A percentile compares a stretch with the other conserved stretches of the same genome.
These are phyloP conservation scores for Exutisphaerella laricina DNA, from an alignment of 2,329 filamentous ascomycete genomes.

Conservation along the genomic window DNA sequence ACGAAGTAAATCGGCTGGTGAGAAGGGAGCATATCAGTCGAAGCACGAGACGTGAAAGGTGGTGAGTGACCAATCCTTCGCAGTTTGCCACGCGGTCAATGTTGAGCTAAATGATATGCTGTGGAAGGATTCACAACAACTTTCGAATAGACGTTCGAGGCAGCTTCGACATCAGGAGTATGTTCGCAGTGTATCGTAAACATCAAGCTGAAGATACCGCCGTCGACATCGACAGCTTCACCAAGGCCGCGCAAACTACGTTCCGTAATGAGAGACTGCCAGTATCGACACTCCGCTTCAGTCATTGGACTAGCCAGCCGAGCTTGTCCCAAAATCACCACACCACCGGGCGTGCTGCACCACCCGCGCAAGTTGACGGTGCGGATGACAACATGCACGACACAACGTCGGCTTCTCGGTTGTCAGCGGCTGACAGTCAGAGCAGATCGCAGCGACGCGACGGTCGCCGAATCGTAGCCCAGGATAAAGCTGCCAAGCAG, in stretches of 20 bases:
- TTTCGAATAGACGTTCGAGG: background rate
- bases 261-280: background rate
- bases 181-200: background rate
- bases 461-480: too few species aligned
- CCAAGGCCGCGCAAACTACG: background rate
- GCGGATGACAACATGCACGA: background rate
- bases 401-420: background rate
- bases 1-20: background rate
- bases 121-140: background rate
- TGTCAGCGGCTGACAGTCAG: background rate
- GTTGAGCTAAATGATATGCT: background rate
- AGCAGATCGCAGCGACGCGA: background rate
- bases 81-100: background rate
- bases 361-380: background rate
- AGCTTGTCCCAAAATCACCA: too few species aligned
- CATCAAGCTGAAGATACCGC: background rate
- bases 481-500: too few species aligned
- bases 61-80: background rate
- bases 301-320: background rate
- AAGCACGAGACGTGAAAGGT: background rate
- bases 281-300: background rate
- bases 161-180: background rate
- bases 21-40: background rate
- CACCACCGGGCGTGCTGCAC: too few species aligned
- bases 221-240: background rate